Percentiles rank a stretch among this genome's conserved stretches.
Evolutionary conservation across 148 eudicot genomes (phyloP).

Genomic region (Vaccinium myrtillus): DNA sequence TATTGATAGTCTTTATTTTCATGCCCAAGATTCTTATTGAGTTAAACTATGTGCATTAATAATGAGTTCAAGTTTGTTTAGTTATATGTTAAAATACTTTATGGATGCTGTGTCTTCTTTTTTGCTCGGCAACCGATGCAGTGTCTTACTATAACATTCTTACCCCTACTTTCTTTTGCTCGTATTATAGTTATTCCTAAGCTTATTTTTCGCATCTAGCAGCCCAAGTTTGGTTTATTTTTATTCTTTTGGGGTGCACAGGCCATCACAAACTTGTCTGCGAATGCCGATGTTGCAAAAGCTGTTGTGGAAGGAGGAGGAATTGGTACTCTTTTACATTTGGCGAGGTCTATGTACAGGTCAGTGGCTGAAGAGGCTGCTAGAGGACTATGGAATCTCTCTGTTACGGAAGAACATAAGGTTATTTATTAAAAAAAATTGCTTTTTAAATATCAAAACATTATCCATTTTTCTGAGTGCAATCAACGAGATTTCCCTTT

Average conservation of each 20-base stretch:
- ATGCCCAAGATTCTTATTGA: background rate
- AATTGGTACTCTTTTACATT: conserved; percentile 61
- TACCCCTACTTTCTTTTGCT: background rate
- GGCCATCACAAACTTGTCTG: conserved; percentile 96
- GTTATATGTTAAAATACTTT: background rate
- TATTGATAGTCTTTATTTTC: background rate
- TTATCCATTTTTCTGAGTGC: background rate
- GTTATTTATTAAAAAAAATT: conserved; percentile 32
- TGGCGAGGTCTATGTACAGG: conserved; percentile 87
- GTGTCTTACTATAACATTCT: background rate
- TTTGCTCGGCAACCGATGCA: background rate
- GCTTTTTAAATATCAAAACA: background rate
- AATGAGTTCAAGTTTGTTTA: background rate
- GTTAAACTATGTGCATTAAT: background rate
- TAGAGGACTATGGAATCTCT: conserved; percentile 94
- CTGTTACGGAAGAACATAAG: conserved; percentile 97
- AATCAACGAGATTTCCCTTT: conserved; percentile 16
- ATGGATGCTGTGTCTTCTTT: too few relatives aligned
- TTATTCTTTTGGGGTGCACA: conserved; percentile 23
- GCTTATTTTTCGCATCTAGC: background rate
- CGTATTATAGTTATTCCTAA: background rate
- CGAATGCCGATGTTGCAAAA: conserved; percentile 85
- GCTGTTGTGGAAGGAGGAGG: conserved; percentile 98
- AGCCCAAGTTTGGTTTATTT: background rate
- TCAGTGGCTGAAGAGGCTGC: conserved; percentile 97